A percentile compares a stretch with the other conserved stretches of the same genome.
phyloP scores from a whole-genome alignment of 176 grass and related monocot species.

The Sorghum bicolor region DNA sequence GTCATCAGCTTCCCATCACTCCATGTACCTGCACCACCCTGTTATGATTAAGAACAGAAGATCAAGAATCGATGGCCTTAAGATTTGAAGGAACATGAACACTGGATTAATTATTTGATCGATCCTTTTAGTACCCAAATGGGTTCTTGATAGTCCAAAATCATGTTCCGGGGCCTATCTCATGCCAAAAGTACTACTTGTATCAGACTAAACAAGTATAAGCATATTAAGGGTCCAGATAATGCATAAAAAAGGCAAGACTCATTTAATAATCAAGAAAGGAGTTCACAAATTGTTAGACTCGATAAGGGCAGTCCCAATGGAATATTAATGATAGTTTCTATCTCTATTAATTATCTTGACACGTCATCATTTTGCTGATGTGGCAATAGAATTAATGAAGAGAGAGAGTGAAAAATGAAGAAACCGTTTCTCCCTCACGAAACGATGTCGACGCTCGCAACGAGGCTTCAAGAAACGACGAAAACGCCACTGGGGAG shows the following conservation, averaged over 20 bases:
- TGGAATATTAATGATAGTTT: no score
- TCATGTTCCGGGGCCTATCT: neutral
- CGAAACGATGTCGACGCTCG: no score
- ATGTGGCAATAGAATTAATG: no score
- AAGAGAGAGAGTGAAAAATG: no score
- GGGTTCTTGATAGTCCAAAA: neutral
- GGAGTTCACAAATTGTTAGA: neutral
- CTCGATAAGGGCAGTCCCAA: neutral
- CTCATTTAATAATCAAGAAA: neutral
- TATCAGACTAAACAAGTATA: neutral
- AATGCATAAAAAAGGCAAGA: neutral
- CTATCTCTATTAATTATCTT: no score
- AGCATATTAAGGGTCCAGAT: neutral
- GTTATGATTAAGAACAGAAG: slow-evolving; percentile 67
- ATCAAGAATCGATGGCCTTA: slow-evolving; percentile 36
- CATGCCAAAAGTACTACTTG: neutral
- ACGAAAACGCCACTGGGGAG: no score
- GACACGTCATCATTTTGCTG: no score
- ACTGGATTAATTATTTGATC: neutral
- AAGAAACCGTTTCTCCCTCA: no score
- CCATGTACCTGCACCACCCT: slow-evolving; percentile 99
- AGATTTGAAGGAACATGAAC: slow-evolving; percentile 20
- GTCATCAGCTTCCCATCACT: slow-evolving; percentile 99
- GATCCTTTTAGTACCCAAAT: neutral
- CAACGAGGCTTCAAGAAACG: no score